phyloP scores from a whole-genome alignment of 2,329 filamentous ascomycete genomes.

The Nemania serpens region DNA sequence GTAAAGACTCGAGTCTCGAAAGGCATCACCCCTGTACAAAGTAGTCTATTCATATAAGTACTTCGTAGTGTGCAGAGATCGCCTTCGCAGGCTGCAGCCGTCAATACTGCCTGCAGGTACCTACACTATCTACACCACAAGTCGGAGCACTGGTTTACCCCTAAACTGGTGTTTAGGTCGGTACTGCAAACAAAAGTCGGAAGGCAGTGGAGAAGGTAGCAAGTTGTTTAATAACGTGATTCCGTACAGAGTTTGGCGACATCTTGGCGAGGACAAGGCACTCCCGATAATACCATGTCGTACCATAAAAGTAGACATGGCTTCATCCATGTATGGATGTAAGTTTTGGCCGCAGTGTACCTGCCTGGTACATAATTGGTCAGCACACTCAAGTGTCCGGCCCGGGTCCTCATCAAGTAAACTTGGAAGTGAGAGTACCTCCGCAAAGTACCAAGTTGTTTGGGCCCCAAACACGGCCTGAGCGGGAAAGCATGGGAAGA shows the following conservation, averaged over 20 bases:
- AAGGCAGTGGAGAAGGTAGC: neutral
- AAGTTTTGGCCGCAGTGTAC: too few species aligned
- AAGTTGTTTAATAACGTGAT: neutral
- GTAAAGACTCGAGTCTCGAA: neutral
- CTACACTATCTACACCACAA: neutral
- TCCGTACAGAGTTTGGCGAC: neutral
- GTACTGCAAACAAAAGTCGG: neutral
- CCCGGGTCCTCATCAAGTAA: neutral
- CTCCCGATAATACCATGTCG: neutral
- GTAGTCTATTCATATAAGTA: neutral
- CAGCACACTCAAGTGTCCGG: neutral
- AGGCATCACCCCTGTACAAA: neutral
- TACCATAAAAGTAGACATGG: too few species aligned
- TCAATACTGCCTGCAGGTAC: slow-evolving; percentile 12
- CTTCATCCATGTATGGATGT: too few species aligned
- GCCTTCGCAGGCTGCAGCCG: slow-evolving; percentile 14
- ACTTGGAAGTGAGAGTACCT: too few species aligned
- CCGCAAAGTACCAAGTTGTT: neutral
- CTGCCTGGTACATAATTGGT: too few species aligned
- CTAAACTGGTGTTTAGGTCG: neutral
- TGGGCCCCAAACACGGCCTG: slow-evolving; percentile 6
- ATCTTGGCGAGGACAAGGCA: slow-evolving; percentile 6
- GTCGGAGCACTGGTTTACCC: neutral
- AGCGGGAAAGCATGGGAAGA: neutral
- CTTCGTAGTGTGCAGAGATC: slow-evolving; percentile 2